Conservation (phyloP, 139 green algal genomes). For the Chlamydomonas incerta region DNA sequence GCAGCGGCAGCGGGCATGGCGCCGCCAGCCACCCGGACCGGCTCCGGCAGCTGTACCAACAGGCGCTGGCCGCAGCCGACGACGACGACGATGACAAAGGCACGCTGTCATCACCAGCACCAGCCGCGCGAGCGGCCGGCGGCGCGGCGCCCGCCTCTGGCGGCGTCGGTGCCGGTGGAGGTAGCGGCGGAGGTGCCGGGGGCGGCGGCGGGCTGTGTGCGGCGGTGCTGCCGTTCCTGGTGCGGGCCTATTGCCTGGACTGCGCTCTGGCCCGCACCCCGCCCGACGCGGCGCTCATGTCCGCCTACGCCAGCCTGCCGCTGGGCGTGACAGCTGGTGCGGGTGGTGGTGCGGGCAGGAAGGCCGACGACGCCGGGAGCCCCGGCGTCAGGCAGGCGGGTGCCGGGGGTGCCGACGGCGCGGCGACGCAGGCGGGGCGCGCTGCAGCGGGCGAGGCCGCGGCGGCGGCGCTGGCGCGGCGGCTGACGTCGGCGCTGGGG, state of each 20-base stretch:
- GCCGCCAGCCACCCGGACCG: too few relatives aligned
- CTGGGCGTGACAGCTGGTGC: not conserved
- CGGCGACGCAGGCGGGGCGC: not conserved
- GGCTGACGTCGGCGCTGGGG: not conserved
- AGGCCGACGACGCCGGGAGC: not conserved
- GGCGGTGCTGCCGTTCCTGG: slow-evolving; percentile 43
- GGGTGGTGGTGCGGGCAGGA: not conserved
- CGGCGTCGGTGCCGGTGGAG: too few relatives aligned
- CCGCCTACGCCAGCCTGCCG: slow-evolving; percentile 10
- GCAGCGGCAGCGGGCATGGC: not conserved
- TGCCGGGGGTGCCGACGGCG: too few relatives aligned
- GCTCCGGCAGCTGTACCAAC: too few relatives aligned
- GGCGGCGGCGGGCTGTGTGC: not conserved
- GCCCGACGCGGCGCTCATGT: slow-evolving; percentile 7
- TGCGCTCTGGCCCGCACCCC: slow-evolving; percentile 11
- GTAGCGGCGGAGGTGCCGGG: too few relatives aligned
- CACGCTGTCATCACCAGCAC: too few relatives aligned
- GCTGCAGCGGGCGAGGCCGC: not conserved
- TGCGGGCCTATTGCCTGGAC: slow-evolving; percentile 37
- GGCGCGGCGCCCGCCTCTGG: too few relatives aligned
- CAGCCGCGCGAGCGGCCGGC: too few relatives aligned
- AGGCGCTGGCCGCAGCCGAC: too few relatives aligned
- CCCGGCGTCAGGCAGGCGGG: too few relatives aligned
- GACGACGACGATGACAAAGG: too few relatives aligned
- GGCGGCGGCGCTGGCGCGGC: not conserved